Conservation (phyloP, 176 grass and related monocot species). For the Bolboschoenus planiculmis region DNA sequence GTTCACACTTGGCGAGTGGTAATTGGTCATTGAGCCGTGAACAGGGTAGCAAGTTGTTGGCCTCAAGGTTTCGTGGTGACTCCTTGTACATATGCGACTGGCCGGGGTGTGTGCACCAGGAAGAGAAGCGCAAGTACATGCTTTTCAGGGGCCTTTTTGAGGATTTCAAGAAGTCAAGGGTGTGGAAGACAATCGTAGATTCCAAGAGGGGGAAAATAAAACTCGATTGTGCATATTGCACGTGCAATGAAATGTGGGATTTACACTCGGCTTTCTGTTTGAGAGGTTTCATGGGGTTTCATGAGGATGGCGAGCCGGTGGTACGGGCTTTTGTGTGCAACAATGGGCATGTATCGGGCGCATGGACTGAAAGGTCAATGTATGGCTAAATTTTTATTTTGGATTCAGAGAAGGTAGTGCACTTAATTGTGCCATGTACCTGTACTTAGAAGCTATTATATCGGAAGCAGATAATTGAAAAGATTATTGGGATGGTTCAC, state of each 20-base stretch:
- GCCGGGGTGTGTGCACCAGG: constrained; percentile 78
- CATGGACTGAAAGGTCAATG: constrained; percentile 85
- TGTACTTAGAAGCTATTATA: constrained; percentile 15
- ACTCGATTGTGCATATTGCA: constrained; percentile 79
- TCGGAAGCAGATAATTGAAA: background rate
- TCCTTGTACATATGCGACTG: constrained; percentile 89
- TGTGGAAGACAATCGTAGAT: constrained; percentile 65
- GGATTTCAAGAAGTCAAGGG: constrained; percentile 67
- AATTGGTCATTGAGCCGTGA: constrained; percentile 74
- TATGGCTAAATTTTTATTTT: constrained; percentile 48
- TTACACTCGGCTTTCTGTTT: constrained; percentile 90
- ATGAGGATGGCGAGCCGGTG: constrained; percentile 90
- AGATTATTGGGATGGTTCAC: background rate
- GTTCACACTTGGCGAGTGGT: constrained; percentile 65
- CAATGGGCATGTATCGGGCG: constrained; percentile 89
- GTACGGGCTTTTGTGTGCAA: constrained; percentile 89
- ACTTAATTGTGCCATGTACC: background rate
- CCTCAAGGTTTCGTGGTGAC: constrained; percentile 78
- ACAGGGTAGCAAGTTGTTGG: constrained; percentile 81
- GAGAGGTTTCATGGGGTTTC: constrained; percentile 81
- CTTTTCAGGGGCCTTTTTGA: constrained; percentile 90
- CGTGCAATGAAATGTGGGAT: constrained; percentile 63
- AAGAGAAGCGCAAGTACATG: constrained; percentile 94
- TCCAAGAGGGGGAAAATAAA: constrained; percentile 50
- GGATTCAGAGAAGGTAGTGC: background rate